phyloP scores from a whole-genome alignment of 805 yeast genomes.

The Metschnikowia picachoensis region DNA sequence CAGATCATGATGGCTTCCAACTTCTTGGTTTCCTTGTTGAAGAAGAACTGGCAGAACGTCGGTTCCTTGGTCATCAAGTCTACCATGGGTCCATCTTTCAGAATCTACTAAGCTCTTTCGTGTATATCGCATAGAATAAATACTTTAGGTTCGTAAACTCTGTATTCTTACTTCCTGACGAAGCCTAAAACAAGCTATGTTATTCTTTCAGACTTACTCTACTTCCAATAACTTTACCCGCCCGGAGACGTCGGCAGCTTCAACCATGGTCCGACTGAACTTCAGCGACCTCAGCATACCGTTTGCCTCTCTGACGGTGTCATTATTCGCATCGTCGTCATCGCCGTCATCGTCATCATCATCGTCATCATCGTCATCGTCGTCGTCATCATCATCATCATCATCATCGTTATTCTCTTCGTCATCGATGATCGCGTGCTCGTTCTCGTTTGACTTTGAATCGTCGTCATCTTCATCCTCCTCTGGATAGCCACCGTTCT shows the following conservation, averaged over 20 bases:
- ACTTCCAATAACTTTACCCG: constrained; percentile 1
- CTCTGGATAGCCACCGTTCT: constrained; percentile 52
- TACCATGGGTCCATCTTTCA: constrained; percentile 99
- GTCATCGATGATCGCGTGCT: constrained; percentile 21
- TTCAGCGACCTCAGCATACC: not conserved
- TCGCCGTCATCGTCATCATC: constrained; percentile 46
- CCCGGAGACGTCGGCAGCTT: not conserved
- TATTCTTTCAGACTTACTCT: not conserved
- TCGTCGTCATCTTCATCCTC: constrained; percentile 42
- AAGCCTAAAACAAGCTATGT: not conserved
- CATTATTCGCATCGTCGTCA: constrained; percentile 32
- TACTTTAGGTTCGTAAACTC: not conserved
- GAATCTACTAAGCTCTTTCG: constrained; percentile 75
- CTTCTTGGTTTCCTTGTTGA: constrained; percentile 98
- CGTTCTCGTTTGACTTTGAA: constrained; percentile 40
- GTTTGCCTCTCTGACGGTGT: not conserved
- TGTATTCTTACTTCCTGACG: not conserved
- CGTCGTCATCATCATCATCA: constrained; percentile 34
- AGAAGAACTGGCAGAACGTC: constrained; percentile 99
- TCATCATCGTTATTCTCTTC: constrained; percentile 28
- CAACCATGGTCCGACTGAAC: constrained; percentile 7
- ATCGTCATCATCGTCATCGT: constrained; percentile 36
- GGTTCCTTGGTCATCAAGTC: constrained; percentile 99
- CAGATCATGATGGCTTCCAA: constrained; percentile 98
- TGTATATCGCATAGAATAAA: constrained; percentile 5